Conservation (phyloP, 805 yeast species). For the Lachancea fermentati region DNA sequence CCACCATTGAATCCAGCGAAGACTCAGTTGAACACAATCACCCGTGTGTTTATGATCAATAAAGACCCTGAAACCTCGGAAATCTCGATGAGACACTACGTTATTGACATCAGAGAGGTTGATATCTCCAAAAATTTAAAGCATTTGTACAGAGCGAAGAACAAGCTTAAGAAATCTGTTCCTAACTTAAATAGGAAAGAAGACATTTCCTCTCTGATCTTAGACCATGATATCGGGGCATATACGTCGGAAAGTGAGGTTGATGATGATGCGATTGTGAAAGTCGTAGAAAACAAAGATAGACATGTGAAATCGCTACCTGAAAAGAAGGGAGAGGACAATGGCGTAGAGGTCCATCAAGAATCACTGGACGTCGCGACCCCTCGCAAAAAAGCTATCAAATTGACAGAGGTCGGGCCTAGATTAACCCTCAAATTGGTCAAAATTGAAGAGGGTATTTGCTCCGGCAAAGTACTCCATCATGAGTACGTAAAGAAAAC, state of each 20-base stretch:
- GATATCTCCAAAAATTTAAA: conserved; percentile 71
- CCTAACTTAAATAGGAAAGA: conserved; percentile 63
- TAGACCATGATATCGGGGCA: conserved; percentile 72
- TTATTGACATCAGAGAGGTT: conserved; percentile 79
- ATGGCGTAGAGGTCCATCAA: conserved; percentile 13
- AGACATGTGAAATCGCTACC: conserved; percentile 16
- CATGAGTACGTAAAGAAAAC: conserved; percentile 69
- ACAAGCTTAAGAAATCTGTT: conserved; percentile 51
- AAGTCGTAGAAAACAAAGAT: conserved; percentile 37
- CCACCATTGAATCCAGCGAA: conserved; percentile 89
- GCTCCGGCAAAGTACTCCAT: conserved; percentile 81
- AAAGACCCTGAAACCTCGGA: conserved; percentile 64
- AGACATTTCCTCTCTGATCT: conserved; percentile 77
- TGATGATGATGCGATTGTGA: conserved; percentile 84
- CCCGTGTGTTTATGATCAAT: conserved; percentile 78
- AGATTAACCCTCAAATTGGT: conserved; percentile 67
- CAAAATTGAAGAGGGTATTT: conserved; percentile 90
- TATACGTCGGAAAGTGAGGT: conserved; percentile 90
- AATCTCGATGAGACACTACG: conserved; percentile 84
- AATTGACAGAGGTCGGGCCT: conserved; percentile 90
- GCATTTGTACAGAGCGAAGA: conserved; percentile 59
- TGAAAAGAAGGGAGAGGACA: conserved; percentile 18
- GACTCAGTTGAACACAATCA: conserved; percentile 67
- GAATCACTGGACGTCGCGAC: conserved; percentile 27
- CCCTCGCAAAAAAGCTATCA: conserved; percentile 72